Conservation (phyloP, 2,329 filamentous ascomycete genomes). For the Fusarium nodosum region DNA sequence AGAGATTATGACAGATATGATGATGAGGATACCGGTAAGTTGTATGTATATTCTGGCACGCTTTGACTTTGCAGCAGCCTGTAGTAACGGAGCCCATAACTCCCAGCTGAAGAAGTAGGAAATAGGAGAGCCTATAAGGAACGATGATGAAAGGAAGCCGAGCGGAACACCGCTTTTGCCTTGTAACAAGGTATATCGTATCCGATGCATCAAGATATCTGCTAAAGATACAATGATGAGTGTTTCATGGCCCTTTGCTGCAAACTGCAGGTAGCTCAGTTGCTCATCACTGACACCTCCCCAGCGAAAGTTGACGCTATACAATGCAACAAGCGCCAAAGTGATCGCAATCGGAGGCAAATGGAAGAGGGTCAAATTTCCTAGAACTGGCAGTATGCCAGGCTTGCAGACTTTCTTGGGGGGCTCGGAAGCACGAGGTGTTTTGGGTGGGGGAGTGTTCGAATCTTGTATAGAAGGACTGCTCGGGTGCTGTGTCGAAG, state of each 20-base stretch:
- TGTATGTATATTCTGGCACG: background rate
- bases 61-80: background rate
- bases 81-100: background rate
- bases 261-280: constrained; percentile 4
- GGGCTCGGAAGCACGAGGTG: background rate
- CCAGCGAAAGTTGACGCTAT: background rate
- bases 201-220: background rate
- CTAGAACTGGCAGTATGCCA: background rate
- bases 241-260: background rate
- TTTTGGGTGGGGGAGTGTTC: background rate
- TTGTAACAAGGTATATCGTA: background rate
- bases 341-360: background rate
- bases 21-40: background rate
- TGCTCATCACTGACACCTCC: background rate
- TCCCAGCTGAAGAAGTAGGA: background rate
- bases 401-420: background rate
- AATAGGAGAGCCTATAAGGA: background rate
- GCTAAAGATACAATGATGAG: background rate
- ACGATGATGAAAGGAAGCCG: background rate
- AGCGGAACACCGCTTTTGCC: background rate
- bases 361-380: background rate
- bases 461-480: background rate
- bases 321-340: background rate
- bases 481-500: background rate
- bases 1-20: background rate